Evolutionary conservation across 768 basidiomycete genomes (phyloP).

Genomic region (Pleurotus tuoliensis): DNA sequence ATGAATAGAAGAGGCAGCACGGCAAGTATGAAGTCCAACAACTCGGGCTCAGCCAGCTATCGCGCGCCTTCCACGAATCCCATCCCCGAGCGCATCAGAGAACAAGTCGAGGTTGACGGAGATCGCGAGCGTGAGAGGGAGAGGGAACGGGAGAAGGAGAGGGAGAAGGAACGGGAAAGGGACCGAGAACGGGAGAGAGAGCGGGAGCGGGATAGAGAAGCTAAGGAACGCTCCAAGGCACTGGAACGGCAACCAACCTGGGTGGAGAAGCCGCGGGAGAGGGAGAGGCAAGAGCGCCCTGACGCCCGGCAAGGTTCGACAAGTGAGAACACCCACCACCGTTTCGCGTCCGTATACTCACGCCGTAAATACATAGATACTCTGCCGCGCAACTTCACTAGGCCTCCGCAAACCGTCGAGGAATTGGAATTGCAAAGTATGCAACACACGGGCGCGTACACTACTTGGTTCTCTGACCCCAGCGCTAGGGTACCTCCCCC

Average conservation of each 20-base stretch:
- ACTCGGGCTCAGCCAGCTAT: slow-evolving; percentile 32
- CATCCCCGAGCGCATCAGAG: slow-evolving; percentile 31
- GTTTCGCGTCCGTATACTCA: no score
- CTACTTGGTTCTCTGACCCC: slow-evolving; percentile 2
- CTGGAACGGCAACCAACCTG: background rate
- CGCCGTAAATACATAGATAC: background rate
- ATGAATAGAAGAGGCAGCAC: slow-evolving; percentile 45
- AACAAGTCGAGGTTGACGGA: slow-evolving; percentile 16
- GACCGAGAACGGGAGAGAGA: background rate
- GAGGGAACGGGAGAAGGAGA: slow-evolving; percentile 5
- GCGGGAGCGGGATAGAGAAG: background rate
- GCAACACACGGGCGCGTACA: slow-evolving; percentile 3
- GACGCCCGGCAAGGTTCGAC: slow-evolving; percentile 17
- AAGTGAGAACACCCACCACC: slow-evolving; percentile 1
- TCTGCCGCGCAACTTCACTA: background rate
- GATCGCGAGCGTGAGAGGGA: background rate
- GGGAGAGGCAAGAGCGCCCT: slow-evolving; percentile 13
- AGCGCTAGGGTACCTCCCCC: background rate
- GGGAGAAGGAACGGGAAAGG: background rate
- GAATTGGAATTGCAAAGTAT: slow-evolving; percentile 1
- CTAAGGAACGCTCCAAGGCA: slow-evolving; percentile 10
- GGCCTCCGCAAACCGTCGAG: slow-evolving; percentile 4
- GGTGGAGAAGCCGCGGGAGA: slow-evolving; percentile 13
- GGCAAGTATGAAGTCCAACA: slow-evolving; percentile 41
- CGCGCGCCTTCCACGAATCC: slow-evolving; percentile 37